Percentiles rank a stretch among this genome's conserved stretches.
Evolutionary conservation across 23 red algal species (phyloP).

Genomic region (Gracilariopsis chorda): DNA sequence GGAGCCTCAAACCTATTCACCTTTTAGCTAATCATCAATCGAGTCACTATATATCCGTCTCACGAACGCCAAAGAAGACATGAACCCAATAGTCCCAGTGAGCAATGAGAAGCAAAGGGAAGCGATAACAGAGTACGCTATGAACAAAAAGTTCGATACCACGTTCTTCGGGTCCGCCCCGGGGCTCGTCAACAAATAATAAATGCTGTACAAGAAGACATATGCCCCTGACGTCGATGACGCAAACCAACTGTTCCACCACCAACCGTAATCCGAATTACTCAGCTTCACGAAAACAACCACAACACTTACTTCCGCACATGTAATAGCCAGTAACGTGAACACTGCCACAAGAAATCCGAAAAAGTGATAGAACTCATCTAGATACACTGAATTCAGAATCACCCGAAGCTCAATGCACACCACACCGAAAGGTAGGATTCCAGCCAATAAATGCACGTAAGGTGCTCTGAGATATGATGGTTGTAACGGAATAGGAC

Average conservation of each 20-base stretch:
- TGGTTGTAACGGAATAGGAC: slow-evolving; percentile 78
- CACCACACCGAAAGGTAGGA: slow-evolving; percentile 85
- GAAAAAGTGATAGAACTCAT: slow-evolving; percentile 89
- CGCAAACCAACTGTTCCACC: slow-evolving; percentile 78
- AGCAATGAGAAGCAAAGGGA: slow-evolving; percentile 68
- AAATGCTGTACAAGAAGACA: slow-evolving; percentile 87
- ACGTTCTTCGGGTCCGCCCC: slow-evolving; percentile 56
- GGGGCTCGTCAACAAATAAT: slow-evolving; percentile 65
- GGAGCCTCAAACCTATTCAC: too few species aligned
- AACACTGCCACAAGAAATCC: slow-evolving; percentile 76
- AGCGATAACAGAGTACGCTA: slow-evolving; percentile 65
- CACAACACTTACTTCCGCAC: slow-evolving; percentile 78
- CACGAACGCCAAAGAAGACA: slow-evolving; percentile 81
- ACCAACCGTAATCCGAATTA: slow-evolving; percentile 82
- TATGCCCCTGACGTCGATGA: slow-evolving; percentile 80
- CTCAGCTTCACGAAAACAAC: slow-evolving; percentile 79
- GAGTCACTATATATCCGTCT: slow-evolving; percentile 82
- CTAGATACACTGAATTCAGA: slow-evolving; percentile 70
- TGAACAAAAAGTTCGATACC: slow-evolving; percentile 79
- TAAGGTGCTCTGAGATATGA: slow-evolving; percentile 26
- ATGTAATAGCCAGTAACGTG: slow-evolving; percentile 79
- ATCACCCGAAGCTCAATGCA: slow-evolving; percentile 87
- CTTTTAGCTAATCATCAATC: slow-evolving; percentile 60
- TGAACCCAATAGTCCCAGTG: slow-evolving; percentile 83
- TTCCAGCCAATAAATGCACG: slow-evolving; percentile 47